phyloP scores from a whole-genome alignment of 345 rosid species.

The Camelina neglecta region DNA sequence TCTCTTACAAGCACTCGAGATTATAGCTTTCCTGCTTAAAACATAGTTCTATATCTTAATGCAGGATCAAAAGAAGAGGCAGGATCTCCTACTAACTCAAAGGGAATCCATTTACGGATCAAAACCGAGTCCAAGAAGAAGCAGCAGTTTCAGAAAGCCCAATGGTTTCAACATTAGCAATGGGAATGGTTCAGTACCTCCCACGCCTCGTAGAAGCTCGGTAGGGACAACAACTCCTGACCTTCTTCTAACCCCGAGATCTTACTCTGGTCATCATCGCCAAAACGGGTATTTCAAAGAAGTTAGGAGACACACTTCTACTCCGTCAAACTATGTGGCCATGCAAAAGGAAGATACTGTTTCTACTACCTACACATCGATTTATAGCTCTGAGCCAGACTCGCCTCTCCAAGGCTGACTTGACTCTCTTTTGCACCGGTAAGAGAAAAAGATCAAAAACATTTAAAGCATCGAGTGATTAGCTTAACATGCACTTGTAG shows the following conservation, averaged over 20 bases:
- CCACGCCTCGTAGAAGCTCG: constrained; percentile 83
- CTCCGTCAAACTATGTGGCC: constrained; percentile 83
- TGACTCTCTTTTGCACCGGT: constrained; percentile 37
- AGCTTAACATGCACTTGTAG: not conserved
- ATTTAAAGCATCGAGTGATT: not conserved
- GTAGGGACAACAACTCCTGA: constrained; percentile 77
- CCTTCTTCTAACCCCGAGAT: constrained; percentile 78
- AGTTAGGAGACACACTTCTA: constrained; percentile 78
- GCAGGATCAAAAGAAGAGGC: constrained; percentile 97
- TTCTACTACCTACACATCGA: constrained; percentile 79
- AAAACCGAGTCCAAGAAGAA: constrained; percentile 91
- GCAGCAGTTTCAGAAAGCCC: constrained; percentile 80
- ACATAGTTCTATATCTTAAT: not conserved
- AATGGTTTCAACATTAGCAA: constrained; percentile 69
- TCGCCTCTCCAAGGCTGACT: constrained; percentile 75
- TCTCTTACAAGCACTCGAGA: not conserved
- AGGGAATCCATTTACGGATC: constrained; percentile 93
- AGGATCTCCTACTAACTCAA: constrained; percentile 81
- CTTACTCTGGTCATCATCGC: constrained; percentile 73
- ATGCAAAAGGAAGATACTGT: constrained; percentile 87
- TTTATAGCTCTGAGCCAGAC: constrained; percentile 80
- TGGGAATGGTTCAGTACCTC: constrained; percentile 91
- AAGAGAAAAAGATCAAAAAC: constrained; percentile 1
- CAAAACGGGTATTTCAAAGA: constrained; percentile 88
- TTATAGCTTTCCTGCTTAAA: not conserved